Evolutionary conservation across 139 green algal genomes (phyloP).

Genomic region (Coelastrella sp.): DNA sequence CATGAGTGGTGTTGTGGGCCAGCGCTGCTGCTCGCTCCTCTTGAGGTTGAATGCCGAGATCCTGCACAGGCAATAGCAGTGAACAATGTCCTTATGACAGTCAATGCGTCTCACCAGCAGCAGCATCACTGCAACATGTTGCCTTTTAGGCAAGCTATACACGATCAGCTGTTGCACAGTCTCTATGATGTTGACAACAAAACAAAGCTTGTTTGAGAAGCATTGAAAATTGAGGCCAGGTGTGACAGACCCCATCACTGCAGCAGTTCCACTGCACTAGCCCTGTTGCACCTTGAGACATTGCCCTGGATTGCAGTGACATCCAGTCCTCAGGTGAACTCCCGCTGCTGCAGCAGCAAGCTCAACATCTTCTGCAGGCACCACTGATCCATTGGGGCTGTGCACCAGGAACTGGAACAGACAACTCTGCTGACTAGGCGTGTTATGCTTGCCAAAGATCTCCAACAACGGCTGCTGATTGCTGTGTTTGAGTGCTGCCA

Average conservation of each 20-base stretch:
- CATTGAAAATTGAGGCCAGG: too few species aligned
- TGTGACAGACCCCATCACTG: too few species aligned
- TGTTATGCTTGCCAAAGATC: constrained; percentile 74
- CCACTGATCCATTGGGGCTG: background rate
- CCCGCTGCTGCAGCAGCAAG: constrained; percentile 28
- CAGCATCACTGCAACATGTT: too few species aligned
- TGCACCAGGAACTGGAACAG: constrained; percentile 59
- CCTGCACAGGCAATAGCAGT: background rate
- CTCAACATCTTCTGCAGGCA: constrained; percentile 42
- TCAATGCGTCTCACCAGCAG: too few species aligned
- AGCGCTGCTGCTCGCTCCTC: constrained; percentile 6
- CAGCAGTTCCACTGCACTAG: too few species aligned
- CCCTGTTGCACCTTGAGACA: constrained; percentile 30
- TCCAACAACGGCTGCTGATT: constrained; percentile 70
- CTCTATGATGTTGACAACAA: too few species aligned
- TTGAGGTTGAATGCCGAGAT: background rate
- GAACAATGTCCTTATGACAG: background rate
- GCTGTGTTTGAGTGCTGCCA: constrained; percentile 65
- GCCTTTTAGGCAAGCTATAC: too few species aligned
- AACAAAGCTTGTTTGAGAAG: too few species aligned
- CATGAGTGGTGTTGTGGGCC: background rate
- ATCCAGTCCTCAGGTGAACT: constrained; percentile 54
- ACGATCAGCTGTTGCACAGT: too few species aligned
- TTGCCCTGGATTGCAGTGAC: constrained; percentile 62
- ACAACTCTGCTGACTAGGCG: constrained; percentile 28